phyloP scores from a whole-genome alignment of 2,329 filamentous ascomycete genomes.

The Alternaria brassicicola region DNA sequence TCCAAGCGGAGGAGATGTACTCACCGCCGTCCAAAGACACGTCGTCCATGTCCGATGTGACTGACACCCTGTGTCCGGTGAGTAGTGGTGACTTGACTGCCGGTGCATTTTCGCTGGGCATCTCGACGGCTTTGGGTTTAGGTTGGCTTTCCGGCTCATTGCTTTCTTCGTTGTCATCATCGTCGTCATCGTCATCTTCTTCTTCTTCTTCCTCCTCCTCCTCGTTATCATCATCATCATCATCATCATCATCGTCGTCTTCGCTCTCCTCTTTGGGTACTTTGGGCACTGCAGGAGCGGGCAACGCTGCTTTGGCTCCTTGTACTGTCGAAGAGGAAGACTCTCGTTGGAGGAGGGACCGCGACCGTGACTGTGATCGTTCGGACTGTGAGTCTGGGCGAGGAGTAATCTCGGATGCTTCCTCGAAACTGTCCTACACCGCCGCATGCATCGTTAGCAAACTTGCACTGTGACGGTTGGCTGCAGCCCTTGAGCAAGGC shows the following conservation, averaged over 20 bases:
- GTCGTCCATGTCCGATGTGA: slow-evolving; percentile 64
- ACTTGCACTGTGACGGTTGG: background rate
- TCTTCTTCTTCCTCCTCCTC: slow-evolving; percentile 20
- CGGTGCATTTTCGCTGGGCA: slow-evolving; percentile 21
- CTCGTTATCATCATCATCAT: slow-evolving; percentile 20
- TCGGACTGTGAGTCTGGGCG: slow-evolving; percentile 51
- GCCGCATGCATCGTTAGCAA: slow-evolving; percentile 20
- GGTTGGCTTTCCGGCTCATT: slow-evolving; percentile 19
- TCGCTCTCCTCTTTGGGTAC: slow-evolving; percentile 18
- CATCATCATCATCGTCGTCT: slow-evolving; percentile 18
- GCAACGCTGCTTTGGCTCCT: slow-evolving; percentile 28
- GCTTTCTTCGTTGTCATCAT: slow-evolving; percentile 8
- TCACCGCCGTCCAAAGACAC: slow-evolving; percentile 69
- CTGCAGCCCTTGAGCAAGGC: background rate
- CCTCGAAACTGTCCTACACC: slow-evolving; percentile 77
- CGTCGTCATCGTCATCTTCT: slow-evolving; percentile 19
- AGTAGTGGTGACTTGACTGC: slow-evolving; percentile 59
- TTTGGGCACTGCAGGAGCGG: slow-evolving; percentile 28
- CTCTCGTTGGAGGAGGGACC: slow-evolving; percentile 60
- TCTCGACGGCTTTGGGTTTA: slow-evolving; percentile 12
- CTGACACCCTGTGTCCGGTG: slow-evolving; percentile 61
- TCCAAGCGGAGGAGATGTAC: slow-evolving; percentile 23
- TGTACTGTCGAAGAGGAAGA: slow-evolving; percentile 43
- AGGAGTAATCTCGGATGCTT: slow-evolving; percentile 68
- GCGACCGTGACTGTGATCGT: slow-evolving; percentile 44